Evolutionary conservation across 1,284 basidiomycete species (phyloP).

Genomic region (Pascua guehoae): DNA sequence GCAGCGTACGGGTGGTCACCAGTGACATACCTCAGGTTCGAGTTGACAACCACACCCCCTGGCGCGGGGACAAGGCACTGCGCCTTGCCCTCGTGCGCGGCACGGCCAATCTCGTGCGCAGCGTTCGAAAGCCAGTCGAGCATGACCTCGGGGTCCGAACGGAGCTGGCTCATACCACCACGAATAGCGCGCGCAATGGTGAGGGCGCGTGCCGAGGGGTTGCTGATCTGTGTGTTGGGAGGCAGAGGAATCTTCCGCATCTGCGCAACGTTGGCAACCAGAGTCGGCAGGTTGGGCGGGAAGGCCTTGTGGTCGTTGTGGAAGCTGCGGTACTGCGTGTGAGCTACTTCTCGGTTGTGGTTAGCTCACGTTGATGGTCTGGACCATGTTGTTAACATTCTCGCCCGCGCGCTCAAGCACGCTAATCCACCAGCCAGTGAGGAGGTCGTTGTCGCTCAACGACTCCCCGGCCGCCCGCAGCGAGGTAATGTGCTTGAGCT

Average conservation of each 20-base stretch:
- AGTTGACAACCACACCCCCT: slow-evolving; percentile 24
- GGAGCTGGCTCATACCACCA: slow-evolving; percentile 13
- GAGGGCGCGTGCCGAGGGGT: slow-evolving; percentile 5
- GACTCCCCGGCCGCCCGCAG: slow-evolving; percentile 7
- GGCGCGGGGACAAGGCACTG: slow-evolving; percentile 19
- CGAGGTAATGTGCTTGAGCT: slow-evolving; percentile 14
- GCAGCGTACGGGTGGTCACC: background rate
- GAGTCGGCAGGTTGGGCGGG: slow-evolving; percentile 22
- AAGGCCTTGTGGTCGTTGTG: slow-evolving; percentile 23
- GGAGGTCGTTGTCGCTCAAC: slow-evolving; percentile 21
- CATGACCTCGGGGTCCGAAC: slow-evolving; percentile 12
- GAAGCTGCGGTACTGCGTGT: slow-evolving; percentile 24
- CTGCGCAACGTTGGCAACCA: slow-evolving; percentile 30
- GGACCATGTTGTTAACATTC: slow-evolving; percentile 16
- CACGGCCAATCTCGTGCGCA: slow-evolving; percentile 9
- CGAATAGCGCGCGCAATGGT: slow-evolving; percentile 14
- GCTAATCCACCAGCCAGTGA: slow-evolving; percentile 26
- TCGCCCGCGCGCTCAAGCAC: slow-evolving; percentile 22
- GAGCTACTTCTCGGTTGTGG: background rate
- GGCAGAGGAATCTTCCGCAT: slow-evolving; percentile 23
- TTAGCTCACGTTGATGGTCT: slow-evolving; percentile 26
- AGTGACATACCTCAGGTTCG: slow-evolving; percentile 24
- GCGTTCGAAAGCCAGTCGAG: slow-evolving; percentile 20
- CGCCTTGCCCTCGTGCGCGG: slow-evolving; percentile 14
- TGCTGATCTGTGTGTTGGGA: background rate